Percentiles rank a stretch among this genome's conserved stretches.
Conservation (phyloP, 805 yeast genomes). For the Nakazawaea ambrosiae region DNA sequence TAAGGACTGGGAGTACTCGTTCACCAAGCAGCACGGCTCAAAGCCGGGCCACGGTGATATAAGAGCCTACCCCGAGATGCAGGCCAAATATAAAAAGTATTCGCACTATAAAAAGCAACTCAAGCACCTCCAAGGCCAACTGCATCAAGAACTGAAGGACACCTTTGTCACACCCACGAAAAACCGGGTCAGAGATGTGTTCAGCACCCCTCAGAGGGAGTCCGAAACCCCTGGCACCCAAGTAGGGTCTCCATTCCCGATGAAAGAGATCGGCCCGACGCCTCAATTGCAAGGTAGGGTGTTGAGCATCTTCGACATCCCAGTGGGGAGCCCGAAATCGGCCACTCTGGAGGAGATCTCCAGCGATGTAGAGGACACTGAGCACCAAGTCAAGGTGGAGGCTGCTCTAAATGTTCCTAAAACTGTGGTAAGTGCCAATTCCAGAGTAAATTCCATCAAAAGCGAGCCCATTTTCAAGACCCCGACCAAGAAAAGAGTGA, state of each 20-base stretch:
- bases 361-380: background rate
- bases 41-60: conserved; percentile 43
- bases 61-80: conserved; percentile 28
- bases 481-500: conserved; percentile 15
- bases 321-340: background rate
- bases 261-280: conserved; percentile 67
- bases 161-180: background rate
- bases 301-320: conserved; percentile 61
- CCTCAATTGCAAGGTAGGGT: conserved; percentile 81
- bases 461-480: conserved; percentile 19
- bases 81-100: conserved; percentile 26
- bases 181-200: background rate
- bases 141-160: no score
- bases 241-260: conserved; percentile 8
- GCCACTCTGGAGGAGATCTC: conserved; percentile 10
- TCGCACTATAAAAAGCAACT: conserved; percentile 19
- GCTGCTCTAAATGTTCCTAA: no score
- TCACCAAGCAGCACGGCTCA: conserved; percentile 28
- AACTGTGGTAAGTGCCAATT: no score
- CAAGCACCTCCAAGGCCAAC: background rate
- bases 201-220: background rate
- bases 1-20: conserved; percentile 50
- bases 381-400: background rate
- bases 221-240: background rate
- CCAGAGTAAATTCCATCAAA: conserved; percentile 8